Percentiles rank a stretch among this genome's conserved stretches.
Evolutionary conservation across 225 moss, liverwort and hornwort species (phyloP).

Genomic region (Climacium dendroides): DNA sequence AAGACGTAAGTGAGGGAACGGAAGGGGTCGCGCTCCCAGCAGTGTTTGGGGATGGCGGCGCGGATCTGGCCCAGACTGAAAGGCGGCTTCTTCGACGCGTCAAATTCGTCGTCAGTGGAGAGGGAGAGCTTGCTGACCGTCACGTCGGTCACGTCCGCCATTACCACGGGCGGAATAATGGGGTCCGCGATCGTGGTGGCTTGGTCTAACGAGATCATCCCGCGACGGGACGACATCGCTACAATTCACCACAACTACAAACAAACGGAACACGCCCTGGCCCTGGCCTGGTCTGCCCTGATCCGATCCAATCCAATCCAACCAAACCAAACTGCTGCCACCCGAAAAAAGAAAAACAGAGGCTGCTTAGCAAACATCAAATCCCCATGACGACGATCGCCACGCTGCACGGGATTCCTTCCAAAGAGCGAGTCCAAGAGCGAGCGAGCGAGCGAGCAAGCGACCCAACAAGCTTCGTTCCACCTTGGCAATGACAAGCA

Average conservation of each 20-base stretch:
- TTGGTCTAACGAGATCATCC: slow-evolving; percentile 35
- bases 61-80: slow-evolving; percentile 61
- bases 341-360: background rate
- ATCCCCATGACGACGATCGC: background rate
- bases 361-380: background rate
- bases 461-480: background rate
- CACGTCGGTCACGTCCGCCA: background rate
- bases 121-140: background rate
- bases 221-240: slow-evolving; percentile 24
- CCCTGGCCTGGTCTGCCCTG: background rate
- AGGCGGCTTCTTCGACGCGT: slow-evolving; percentile 37
- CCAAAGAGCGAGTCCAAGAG: background rate
- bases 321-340: background rate
- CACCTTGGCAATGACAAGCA: background rate
- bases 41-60: slow-evolving; percentile 65
- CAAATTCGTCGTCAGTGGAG: slow-evolving; percentile 8
- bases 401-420: background rate
- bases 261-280: background rate
- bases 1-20: slow-evolving; percentile 38
- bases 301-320: background rate
- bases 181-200: background rate
- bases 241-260: background rate
- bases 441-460: background rate
- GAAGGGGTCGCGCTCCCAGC: slow-evolving; percentile 38
- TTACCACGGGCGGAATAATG: background rate